phyloP scores from a whole-genome alignment of 2,329 filamentous ascomycete genomes.

The Aspergillus unguis region DNA sequence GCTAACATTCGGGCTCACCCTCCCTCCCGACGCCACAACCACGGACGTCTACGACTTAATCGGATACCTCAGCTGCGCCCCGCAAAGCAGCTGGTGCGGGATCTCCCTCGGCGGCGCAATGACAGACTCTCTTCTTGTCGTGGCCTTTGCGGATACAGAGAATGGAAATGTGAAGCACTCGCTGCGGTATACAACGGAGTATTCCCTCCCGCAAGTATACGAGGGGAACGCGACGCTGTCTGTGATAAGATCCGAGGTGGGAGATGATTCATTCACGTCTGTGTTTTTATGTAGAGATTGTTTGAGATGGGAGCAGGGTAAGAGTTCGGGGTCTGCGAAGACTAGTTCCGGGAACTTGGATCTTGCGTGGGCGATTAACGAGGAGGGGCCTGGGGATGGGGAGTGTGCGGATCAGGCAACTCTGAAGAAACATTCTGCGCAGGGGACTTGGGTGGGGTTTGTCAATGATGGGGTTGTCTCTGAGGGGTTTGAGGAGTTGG shows the following conservation, averaged over 20 bases:
- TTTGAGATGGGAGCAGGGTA: slow-evolving; percentile 52
- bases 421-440: neutral
- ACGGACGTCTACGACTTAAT: slow-evolving; percentile 56
- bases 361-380: slow-evolving; percentile 51
- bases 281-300: slow-evolving; percentile 64
- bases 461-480: neutral
- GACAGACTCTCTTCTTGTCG: slow-evolving; percentile 57
- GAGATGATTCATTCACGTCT: slow-evolving; percentile 57
- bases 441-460: neutral
- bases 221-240: slow-evolving; percentile 60
- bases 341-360: slow-evolving; percentile 49
- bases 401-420: neutral
- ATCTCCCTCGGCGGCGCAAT: slow-evolving; percentile 57
- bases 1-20: slow-evolving; percentile 54
- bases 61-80: slow-evolving; percentile 47
- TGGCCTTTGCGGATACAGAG: slow-evolving; percentile 54
- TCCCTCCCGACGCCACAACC: slow-evolving; percentile 50
- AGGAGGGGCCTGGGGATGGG: neutral
- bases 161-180: slow-evolving; percentile 52
- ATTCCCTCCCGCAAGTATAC: slow-evolving; percentile 58
- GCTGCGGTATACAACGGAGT: slow-evolving; percentile 58
- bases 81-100: slow-evolving; percentile 58
- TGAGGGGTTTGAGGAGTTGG: neutral
- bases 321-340: slow-evolving; percentile 41
- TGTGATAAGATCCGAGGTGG: slow-evolving; percentile 57